Conservation (phyloP, 805 yeast species). For the Candida andamanensis region DNA sequence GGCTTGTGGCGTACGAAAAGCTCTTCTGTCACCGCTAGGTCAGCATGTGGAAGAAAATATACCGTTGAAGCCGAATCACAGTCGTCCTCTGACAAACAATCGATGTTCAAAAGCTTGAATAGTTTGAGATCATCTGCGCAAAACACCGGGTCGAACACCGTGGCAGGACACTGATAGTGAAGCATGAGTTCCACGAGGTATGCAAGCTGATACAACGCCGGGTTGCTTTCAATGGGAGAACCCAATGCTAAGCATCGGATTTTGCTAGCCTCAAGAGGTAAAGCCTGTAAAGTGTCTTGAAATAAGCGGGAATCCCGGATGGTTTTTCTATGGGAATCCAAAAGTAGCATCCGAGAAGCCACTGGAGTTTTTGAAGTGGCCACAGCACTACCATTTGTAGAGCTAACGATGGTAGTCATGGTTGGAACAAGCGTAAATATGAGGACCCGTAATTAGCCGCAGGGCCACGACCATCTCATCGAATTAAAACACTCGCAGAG, state of each 20-base stretch:
- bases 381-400: too few species aligned
- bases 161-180: constrained; percentile 21
- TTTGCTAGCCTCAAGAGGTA: constrained; percentile 8
- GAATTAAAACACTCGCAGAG: too few species aligned
- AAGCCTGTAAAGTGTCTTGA: too few species aligned
- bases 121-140: constrained; percentile 37
- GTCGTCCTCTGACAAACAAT: constrained; percentile 8
- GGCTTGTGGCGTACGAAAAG: constrained; percentile 33
- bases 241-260: constrained; percentile 74
- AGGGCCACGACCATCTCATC: too few species aligned
- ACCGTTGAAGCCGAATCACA: constrained; percentile 22
- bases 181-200: constrained; percentile 39
- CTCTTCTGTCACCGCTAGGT: constrained; percentile 46
- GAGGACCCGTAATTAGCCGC: too few species aligned
- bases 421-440: too few species aligned
- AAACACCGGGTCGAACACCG: constrained; percentile 66
- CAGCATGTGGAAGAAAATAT: constrained; percentile 75
- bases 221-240: constrained; percentile 50
- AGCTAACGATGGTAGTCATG: too few species aligned
- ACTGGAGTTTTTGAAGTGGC: too few species aligned
- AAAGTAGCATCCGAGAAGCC: too few species aligned
- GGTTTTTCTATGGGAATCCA: too few species aligned
- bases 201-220: constrained; percentile 66
- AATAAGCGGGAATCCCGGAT: too few species aligned
- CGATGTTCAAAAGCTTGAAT: constrained; percentile 14